Percentiles rank a stretch among this genome's conserved stretches.
Conservation (phyloP, 2,329 filamentous ascomycete genomes). For the Drechslera avenae region DNA sequence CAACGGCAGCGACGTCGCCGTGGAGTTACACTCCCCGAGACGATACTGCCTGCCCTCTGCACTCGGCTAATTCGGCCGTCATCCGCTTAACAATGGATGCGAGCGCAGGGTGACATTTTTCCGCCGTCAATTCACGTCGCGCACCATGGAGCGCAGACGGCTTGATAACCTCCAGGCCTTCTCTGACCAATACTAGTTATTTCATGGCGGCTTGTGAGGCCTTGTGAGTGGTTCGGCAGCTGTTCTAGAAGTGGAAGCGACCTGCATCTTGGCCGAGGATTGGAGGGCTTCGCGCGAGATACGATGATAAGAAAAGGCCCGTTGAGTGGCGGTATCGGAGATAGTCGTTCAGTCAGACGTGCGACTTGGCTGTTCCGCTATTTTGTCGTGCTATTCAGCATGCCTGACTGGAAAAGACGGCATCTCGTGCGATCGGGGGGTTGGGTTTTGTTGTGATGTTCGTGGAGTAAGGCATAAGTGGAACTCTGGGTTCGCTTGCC, state of each 20-base stretch:
- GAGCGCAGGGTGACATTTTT: conserved; percentile 21
- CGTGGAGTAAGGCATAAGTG: no score
- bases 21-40: conserved; percentile 21
- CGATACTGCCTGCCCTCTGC: conserved; percentile 1
- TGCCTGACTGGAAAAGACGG: no score
- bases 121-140: conserved; percentile 10
- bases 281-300: conserved; percentile 11
- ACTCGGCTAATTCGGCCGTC: conserved; percentile 3
- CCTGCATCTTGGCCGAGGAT: conserved; percentile 2
- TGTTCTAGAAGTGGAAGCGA: conserved; percentile 15
- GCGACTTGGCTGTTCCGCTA: background rate
- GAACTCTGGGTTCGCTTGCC: no score
- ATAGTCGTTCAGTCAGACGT: background rate
- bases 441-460: no score
- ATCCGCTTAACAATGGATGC: conserved; percentile 5
- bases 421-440: no score
- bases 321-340: conserved; percentile 8
- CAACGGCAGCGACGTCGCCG: conserved; percentile 15
- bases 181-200: conserved; percentile 13
- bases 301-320: conserved; percentile 20
- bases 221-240: conserved; percentile 15
- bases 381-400: no score
- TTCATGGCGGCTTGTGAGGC: background rate
- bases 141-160: background rate
- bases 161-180: conserved; percentile 10